A percentile compares a stretch with the other conserved stretches of the same genome.
Conservation (phyloP, 1,284 basidiomycete species). For the Xerocomus minutiporus region DNA sequence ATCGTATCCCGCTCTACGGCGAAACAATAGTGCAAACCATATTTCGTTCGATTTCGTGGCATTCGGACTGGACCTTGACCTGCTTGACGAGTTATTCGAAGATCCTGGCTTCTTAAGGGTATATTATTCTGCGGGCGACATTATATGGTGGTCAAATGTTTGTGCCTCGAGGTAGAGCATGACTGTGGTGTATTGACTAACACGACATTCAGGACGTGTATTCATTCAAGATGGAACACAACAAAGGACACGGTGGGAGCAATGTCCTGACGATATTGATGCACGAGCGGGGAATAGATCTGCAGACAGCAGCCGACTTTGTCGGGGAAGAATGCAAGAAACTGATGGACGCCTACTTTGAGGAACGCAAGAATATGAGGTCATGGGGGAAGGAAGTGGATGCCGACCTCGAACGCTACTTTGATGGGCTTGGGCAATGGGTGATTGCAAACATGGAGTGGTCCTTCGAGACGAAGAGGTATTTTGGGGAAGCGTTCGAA, state of each 20-base stretch:
- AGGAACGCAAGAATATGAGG: constrained; percentile 42
- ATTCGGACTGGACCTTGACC: constrained; percentile 55
- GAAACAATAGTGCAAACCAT: constrained; percentile 63
- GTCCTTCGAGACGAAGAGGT: constrained; percentile 57
- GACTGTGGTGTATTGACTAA: constrained; percentile 2
- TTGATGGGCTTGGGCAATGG: constrained; percentile 48
- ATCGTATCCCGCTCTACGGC: constrained; percentile 51
- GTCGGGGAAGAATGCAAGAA: constrained; percentile 50
- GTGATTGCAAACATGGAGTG: constrained; percentile 49
- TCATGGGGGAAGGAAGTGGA: constrained; percentile 49
- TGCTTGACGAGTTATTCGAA: constrained; percentile 57
- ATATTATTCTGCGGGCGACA: constrained; percentile 59
- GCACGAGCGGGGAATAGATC: constrained; percentile 44
- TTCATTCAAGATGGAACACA: constrained; percentile 70
- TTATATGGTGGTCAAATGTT: constrained; percentile 68
- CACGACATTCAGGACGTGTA: constrained; percentile 53
- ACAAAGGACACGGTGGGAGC: constrained; percentile 60
- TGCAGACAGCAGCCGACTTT: constrained; percentile 59
- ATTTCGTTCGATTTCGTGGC: constrained; percentile 62
- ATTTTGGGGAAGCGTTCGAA: constrained; percentile 41
- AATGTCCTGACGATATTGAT: constrained; percentile 67
- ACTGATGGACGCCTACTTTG: constrained; percentile 47
- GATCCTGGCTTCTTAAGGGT: constrained; percentile 50
- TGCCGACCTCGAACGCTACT: constrained; percentile 44
- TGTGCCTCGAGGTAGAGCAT: constrained; percentile 1